Evolutionary conservation across 768 basidiomycete genomes (phyloP), one percentile per base, ranked within the genome.

Genomic region (Mycena latifolia): DNA sequence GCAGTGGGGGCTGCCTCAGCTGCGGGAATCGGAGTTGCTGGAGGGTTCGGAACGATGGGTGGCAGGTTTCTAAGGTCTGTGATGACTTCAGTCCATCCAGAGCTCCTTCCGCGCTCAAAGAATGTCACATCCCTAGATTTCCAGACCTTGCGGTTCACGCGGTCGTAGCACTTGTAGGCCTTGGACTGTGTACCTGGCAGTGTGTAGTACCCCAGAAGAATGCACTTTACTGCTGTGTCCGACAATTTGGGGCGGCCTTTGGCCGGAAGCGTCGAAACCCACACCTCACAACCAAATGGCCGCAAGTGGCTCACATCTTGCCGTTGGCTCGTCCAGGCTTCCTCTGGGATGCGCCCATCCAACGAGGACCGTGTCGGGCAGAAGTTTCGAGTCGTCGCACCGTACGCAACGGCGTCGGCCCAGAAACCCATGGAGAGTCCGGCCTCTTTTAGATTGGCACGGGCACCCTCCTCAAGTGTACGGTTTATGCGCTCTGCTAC

Each of bases 281-380:
- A 52, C 51, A 52, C 51, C 15, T 52, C 51, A 25, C 51, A 52
- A 5, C 51, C 51, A 35, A 52, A 56, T 17, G 55, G 55, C 17
- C 55, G 55, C 28, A 56, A 27, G n/a, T 56, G 41, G 28, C 55
- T 56, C 0, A 56, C 27, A 10, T 56, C 55, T 22, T 56, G 55
- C 18, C 55, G 55, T 37, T 22, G 2, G 1, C 20, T 7, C 4
- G 39, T 29, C 55, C 55, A 56, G 2, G 22, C 55, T 15, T 56
- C 55, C 27, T 56, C 55, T 1, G 55, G 55, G 20, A 56, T 56
- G 17, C 55, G 55, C 20, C 55, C 55, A 45, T 56, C 55, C 55
- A 56, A 15, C 8, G 55, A 56, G 18, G 55, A 43, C 1, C 28
- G 55, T 22, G 55, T 56, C 41, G 55, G 55, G 41, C 55, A 56